phyloP scores from a whole-genome alignment of 345 rosid genomes.

The Pistacia integerrima region DNA sequence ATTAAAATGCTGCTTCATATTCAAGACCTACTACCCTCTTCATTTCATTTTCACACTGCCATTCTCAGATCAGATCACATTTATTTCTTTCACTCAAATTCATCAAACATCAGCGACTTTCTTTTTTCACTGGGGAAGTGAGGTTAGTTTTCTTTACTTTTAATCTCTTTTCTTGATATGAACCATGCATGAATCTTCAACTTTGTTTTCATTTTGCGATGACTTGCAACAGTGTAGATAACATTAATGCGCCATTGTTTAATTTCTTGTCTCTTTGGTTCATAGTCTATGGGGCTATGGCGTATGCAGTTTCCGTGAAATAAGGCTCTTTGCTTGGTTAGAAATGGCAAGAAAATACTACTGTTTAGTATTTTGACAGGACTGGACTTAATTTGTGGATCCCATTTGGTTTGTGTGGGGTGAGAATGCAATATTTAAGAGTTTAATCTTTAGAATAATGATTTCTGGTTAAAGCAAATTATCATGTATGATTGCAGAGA shows the following conservation, averaged over 20 bases:
- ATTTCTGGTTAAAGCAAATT: too few relatives aligned
- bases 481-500: too few relatives aligned
- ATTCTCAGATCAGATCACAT: slow-evolving; percentile 17
- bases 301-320: too few relatives aligned
- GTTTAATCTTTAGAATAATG: too few relatives aligned
- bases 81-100: background rate
- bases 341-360: slow-evolving; percentile 2
- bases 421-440: too few relatives aligned
- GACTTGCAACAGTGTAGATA: background rate
- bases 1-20: background rate
- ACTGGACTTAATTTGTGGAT: background rate
- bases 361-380: background rate
- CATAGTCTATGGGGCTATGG: too few relatives aligned
- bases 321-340: slow-evolving; percentile 18
- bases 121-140: background rate
- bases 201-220: background rate
- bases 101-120: background rate
- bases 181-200: background rate
- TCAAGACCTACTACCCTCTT: too few relatives aligned
- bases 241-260: too few relatives aligned
- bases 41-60: background rate
- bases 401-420: background rate
- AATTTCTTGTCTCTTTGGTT: too few relatives aligned
- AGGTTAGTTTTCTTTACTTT: background rate
- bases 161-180: background rate